A percentile compares a stretch with the other conserved stretches of the same genome.
Evolutionary conservation across 352 stramenopile species (phyloP).

Genomic region (Phytophthora pseudosyringae): DNA sequence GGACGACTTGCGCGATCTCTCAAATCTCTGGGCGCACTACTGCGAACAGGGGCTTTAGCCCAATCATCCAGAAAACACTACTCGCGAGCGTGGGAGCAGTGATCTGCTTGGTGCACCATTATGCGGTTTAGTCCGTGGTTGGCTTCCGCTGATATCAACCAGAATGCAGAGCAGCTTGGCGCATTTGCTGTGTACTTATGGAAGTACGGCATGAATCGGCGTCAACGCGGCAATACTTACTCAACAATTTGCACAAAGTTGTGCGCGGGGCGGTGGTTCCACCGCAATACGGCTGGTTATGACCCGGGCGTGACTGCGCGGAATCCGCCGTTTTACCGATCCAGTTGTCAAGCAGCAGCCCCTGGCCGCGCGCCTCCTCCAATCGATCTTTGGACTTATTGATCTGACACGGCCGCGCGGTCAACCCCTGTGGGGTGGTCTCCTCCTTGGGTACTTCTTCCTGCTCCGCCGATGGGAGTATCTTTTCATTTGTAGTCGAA

Average conservation of each 20-base stretch:
- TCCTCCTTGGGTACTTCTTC: too few species aligned
- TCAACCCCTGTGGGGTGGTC: neutral
- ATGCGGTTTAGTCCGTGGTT: slow-evolving; percentile 15
- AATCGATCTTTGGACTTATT: neutral
- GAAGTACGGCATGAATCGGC: slow-evolving; percentile 27
- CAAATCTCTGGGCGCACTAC: slow-evolving; percentile 18
- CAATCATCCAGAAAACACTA: slow-evolving; percentile 10
- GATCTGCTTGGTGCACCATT: slow-evolving; percentile 9
- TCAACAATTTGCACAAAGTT: slow-evolving; percentile 16
- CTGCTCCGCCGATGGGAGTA: too few species aligned
- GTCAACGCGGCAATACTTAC: slow-evolving; percentile 8
- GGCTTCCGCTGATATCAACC: neutral
- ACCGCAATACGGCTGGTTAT: slow-evolving; percentile 22
- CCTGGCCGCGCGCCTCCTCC: neutral
- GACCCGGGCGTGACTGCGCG: slow-evolving; percentile 28
- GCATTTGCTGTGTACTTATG: slow-evolving; percentile 20
- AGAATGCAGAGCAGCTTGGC: slow-evolving; percentile 23
- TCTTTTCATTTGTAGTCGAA: too few species aligned
- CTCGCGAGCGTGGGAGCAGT: slow-evolving; percentile 12
- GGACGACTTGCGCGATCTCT: slow-evolving; percentile 22
- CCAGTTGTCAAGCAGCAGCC: neutral
- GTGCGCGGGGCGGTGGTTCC: slow-evolving; percentile 5
- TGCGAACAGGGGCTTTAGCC: slow-evolving; percentile 20
- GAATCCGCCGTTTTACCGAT: too few species aligned
- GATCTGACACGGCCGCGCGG: neutral